Conservation (phyloP, 768 basidiomycete species). For the Cytidiella melzeri region DNA sequence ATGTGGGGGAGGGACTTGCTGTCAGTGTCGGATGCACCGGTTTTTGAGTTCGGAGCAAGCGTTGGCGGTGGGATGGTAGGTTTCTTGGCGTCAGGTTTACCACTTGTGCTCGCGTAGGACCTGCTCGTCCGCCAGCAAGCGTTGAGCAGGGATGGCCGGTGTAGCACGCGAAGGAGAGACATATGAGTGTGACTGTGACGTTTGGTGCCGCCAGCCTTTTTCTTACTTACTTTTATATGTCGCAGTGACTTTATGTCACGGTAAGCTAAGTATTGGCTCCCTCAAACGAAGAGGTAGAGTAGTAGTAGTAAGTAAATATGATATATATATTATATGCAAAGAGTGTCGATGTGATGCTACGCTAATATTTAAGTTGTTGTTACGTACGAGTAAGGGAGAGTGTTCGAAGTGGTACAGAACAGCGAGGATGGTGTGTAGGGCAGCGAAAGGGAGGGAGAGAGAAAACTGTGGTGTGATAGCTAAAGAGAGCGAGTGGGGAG, state of each 20-base stretch:
- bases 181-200: slow-evolving; percentile 16
- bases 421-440: not conserved
- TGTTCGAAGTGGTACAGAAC: not conserved
- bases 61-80: not conserved
- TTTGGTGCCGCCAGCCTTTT: slow-evolving; percentile 5
- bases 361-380: not conserved
- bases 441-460: not conserved
- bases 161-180: slow-evolving; percentile 21
- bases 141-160: slow-evolving; percentile 18
- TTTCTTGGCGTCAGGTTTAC: slow-evolving; percentile 6
- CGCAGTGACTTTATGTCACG: no score
- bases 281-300: no score
- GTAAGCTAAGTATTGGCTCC: no score
- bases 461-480: not conserved
- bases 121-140: slow-evolving; percentile 17
- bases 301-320: not conserved
- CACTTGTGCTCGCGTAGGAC: slow-evolving; percentile 14
- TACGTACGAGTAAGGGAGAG: not conserved
- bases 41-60: slow-evolving; percentile 2
- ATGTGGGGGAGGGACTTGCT: not conserved
- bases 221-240: no score
- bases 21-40: not conserved
- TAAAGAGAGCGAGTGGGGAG: not conserved
- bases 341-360: not conserved
- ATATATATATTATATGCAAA: not conserved